Conservation (phyloP, 2,329 filamentous ascomycete species). For the Pyrenophora teres region DNA sequence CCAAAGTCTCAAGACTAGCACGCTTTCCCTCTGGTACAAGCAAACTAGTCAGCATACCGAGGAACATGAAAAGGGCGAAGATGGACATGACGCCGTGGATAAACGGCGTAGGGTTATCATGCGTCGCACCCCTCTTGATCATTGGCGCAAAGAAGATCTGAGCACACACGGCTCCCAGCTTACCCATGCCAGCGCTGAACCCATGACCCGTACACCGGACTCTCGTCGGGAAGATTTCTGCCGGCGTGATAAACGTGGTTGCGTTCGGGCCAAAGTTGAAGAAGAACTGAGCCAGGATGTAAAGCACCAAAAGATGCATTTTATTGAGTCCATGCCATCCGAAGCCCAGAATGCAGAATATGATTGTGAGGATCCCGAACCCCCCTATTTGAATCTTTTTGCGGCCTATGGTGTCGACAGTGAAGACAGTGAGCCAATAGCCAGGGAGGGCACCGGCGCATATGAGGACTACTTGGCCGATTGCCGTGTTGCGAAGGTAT, state of each 20-base stretch:
- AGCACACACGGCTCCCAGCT: slow-evolving; percentile 56
- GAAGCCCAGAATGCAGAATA: slow-evolving; percentile 58
- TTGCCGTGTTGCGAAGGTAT: slow-evolving; percentile 72
- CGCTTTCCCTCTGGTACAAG: slow-evolving; percentile 80
- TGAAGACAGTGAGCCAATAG: slow-evolving; percentile 79
- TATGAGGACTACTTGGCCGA: slow-evolving; percentile 79
- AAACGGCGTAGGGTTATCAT: slow-evolving; percentile 62
- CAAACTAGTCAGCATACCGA: slow-evolving; percentile 69
- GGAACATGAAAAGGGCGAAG: slow-evolving; percentile 80
- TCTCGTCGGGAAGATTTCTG: slow-evolving; percentile 58
- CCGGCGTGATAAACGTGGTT: slow-evolving; percentile 58
- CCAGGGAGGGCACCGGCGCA: slow-evolving; percentile 79
- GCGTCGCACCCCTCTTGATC: slow-evolving; percentile 59
- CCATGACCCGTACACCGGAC: slow-evolving; percentile 56
- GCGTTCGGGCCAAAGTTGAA: slow-evolving; percentile 60
- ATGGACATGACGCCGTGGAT: slow-evolving; percentile 76
- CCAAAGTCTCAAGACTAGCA: slow-evolving; percentile 71
- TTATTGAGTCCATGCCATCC: slow-evolving; percentile 52
- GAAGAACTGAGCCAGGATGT: slow-evolving; percentile 57
- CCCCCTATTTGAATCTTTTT: slow-evolving; percentile 74
- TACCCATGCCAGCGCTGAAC: slow-evolving; percentile 55
- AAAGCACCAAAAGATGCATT: slow-evolving; percentile 51
- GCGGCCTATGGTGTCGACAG: slow-evolving; percentile 74
- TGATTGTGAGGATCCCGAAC: slow-evolving; percentile 54
- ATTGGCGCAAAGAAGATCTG: slow-evolving; percentile 57